Evolutionary conservation across 208 protist genomes (phyloP).

Genomic region (Crithidia thermophila): DNA sequence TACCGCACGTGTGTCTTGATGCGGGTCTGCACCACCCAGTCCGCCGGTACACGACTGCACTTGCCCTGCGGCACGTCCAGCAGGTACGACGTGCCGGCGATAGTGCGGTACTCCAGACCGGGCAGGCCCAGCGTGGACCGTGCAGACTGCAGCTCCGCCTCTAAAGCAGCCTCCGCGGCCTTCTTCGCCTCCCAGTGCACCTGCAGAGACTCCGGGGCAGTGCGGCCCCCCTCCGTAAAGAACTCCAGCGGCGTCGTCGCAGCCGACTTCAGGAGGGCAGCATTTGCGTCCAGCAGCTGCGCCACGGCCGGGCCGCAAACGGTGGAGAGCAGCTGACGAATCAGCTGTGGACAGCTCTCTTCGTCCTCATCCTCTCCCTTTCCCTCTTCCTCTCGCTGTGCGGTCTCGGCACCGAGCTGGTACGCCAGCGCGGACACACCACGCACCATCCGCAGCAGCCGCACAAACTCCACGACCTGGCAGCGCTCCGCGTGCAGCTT

Average conservation of each 20-base stretch:
- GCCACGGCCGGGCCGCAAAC: conserved; percentile 25
- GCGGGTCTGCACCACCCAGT: conserved; percentile 79
- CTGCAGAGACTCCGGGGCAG: conserved; percentile 32
- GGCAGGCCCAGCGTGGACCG: conserved; percentile 53
- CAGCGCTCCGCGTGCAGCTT: conserved; percentile 81
- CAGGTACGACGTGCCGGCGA: conserved; percentile 79
- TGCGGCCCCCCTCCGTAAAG: conserved; percentile 33
- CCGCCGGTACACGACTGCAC: conserved; percentile 43
- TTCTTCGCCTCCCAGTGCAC: conserved; percentile 45
- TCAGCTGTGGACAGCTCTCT: conserved; percentile 9
- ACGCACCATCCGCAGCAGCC: conserved; percentile 62
- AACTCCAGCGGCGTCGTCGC: conserved; percentile 72
- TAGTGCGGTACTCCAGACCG: conserved; percentile 75
- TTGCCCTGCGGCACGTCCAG: conserved; percentile 73
- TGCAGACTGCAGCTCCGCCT: conserved; percentile 65
- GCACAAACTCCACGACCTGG: conserved; percentile 69
- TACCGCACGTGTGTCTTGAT: conserved; percentile 85
- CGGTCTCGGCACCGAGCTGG: conserved; percentile 18
- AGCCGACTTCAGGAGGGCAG: conserved; percentile 38
- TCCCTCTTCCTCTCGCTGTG: background rate
- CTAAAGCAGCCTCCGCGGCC: conserved; percentile 42
- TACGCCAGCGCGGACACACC: conserved; percentile 31
- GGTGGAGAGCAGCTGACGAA: conserved; percentile 33
- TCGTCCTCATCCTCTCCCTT: background rate
- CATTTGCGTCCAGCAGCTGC: conserved; percentile 42